Evolutionary conservation across 495 filamentous ascomycete species (phyloP).

Genomic region (Coniosporium apollinis): DNA sequence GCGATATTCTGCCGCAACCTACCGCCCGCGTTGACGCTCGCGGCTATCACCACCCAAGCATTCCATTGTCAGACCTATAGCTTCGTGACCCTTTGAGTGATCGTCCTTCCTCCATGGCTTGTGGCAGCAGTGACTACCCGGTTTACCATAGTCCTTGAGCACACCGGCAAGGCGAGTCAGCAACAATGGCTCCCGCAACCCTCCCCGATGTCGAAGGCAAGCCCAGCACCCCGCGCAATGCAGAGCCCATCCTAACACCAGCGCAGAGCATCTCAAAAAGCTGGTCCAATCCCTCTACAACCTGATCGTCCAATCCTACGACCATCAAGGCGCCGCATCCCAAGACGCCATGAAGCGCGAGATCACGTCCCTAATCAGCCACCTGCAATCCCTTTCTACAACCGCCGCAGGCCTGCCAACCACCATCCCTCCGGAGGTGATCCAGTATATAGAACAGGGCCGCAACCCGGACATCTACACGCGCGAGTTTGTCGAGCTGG

Average conservation of each 20-base stretch:
- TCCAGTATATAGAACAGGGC: constrained; percentile 81
- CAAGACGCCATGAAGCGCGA: constrained; percentile 42
- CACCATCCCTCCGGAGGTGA: constrained; percentile 67
- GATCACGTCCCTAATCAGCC: constrained; percentile 28
- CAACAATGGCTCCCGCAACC: constrained; percentile 29
- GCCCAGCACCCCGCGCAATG: too few relatives aligned
- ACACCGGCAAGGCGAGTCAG: not conserved
- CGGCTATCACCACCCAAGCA: too few relatives aligned
- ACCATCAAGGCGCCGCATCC: constrained; percentile 45
- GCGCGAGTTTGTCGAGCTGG: constrained; percentile 86
- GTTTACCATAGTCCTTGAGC: not conserved
- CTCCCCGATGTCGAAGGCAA: constrained; percentile 35
- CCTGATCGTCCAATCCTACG: constrained; percentile 58
- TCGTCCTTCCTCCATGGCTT: too few relatives aligned
- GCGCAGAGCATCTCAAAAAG: constrained; percentile 47
- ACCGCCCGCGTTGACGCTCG: too few relatives aligned
- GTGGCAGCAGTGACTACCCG: not conserved
- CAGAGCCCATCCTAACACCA: constrained; percentile 16
- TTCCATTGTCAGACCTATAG: too few relatives aligned
- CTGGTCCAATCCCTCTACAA: constrained; percentile 81
- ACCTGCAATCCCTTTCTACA: constrained; percentile 27
- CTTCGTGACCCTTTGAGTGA: too few relatives aligned
- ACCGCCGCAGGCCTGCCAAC: constrained; percentile 30
- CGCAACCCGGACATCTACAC: constrained; percentile 99
- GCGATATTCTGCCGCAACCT: too few relatives aligned